A percentile compares a stretch with the other conserved stretches of the same genome.
Evolutionary conservation across 2,329 filamentous ascomycete species (phyloP).

Genomic region (Phialophora chinensis): DNA sequence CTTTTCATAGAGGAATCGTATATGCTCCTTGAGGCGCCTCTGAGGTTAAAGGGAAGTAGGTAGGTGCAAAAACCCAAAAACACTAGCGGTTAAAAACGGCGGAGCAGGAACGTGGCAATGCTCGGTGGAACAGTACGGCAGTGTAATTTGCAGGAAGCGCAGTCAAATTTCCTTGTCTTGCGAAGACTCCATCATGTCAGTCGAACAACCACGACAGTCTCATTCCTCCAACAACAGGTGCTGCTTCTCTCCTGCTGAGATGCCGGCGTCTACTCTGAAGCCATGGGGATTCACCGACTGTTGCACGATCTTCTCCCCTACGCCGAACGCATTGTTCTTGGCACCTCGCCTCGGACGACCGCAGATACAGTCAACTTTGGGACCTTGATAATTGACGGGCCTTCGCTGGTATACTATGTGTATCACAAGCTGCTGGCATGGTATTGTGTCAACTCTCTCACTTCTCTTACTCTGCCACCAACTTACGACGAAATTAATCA

Average conservation of each 20-base stretch:
- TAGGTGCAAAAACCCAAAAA: neutral
- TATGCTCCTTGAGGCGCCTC: neutral
- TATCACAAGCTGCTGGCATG: constrained; percentile 61
- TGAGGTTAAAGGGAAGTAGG: neutral
- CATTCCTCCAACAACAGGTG: neutral
- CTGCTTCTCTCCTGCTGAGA: neutral
- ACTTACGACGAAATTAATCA: constrained; percentile 68
- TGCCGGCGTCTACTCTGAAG: neutral
- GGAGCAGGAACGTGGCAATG: neutral
- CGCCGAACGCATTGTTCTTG: constrained; percentile 52
- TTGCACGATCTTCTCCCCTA: constrained; percentile 61
- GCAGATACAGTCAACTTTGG: constrained; percentile 30
- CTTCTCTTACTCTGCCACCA: constrained; percentile 56
- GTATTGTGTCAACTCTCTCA: constrained; percentile 36
- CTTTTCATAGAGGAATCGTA: neutral
- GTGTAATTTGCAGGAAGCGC: neutral
- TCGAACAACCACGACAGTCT: neutral
- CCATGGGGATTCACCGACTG: constrained; percentile 68
- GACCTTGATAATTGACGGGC: constrained; percentile 72
- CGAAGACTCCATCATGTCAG: neutral
- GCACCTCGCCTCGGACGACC: constrained; percentile 16
- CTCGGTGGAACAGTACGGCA: neutral
- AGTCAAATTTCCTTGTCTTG: neutral
- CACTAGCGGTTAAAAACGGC: neutral
- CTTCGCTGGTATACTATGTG: constrained; percentile 76